Base-by-base conservation (phyloP, 352 stramenopile species). In the Phytophthora cryptogea region DNA sequence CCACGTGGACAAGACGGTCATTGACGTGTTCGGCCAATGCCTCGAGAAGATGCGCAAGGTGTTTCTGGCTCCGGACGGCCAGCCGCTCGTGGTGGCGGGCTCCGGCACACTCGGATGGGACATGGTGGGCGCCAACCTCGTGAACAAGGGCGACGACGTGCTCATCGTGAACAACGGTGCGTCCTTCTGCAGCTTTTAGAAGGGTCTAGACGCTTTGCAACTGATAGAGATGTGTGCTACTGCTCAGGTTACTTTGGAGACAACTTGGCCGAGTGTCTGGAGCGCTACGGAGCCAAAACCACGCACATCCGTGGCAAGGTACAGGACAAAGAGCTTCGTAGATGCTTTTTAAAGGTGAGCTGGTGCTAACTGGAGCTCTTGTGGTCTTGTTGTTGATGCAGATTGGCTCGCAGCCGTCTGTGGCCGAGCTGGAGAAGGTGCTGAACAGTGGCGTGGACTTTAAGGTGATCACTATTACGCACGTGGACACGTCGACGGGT, bases 31-130 rank as follows among this genome's bases (percentile, higher is more conserved):
- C 58, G 80, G 80, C 33, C 74, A 88, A 54, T 88, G 72, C 17
- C 75, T 92, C 20, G 83, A 92, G 71, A 90, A 92, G 76, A 85
- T 90, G 76, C 83, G 83, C 65, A 86, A 90, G 60, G 78, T 89
- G 0, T 88, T 92, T 39, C 48, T 92, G 53, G 80, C 83, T 13
- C 64, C 76, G 1, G 83, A 92, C 37, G 83, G 83, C 10, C 83
- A 92, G 61, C 83, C 83, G 27, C 67, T 92, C 14, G 47, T 92
- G 5, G 83, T 92, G 23, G 70, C 76, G 2, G 83, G 83, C 37
- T 92, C 80, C 2, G 78, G 78, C 32, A 90, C 80, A 4, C 68
- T 90, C 31, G 83, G 83, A 16, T 92, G 83, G 83, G 83, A 92
- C 59, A 92, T 92, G 83, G 83, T 92, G n/a, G 80, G 74, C 41